Evolutionary conservation across 768 basidiomycete species (phyloP).

Genomic region (Phylloporus sp.): DNA sequence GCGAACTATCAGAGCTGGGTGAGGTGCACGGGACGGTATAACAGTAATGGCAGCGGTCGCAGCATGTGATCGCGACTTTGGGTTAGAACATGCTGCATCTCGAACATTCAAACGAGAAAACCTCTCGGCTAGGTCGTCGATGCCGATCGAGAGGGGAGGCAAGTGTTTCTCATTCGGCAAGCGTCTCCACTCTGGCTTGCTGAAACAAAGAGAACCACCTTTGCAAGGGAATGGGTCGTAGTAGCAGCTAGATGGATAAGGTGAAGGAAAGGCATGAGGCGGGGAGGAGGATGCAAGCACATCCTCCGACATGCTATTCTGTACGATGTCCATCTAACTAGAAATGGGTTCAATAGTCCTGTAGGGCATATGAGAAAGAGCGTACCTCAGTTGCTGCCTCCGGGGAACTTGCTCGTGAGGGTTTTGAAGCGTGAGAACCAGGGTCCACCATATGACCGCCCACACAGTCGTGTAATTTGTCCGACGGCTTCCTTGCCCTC

Average conservation of each 20-base stretch:
- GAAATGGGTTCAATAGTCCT: neutral
- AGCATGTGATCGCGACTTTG: neutral
- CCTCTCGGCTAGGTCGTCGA: constrained; percentile 8
- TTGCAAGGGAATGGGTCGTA: constrained; percentile 20
- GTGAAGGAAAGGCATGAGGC: constrained; percentile 12
- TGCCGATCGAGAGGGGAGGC: neutral
- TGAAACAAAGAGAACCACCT: neutral
- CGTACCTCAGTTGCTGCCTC: neutral
- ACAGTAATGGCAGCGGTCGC: constrained; percentile 18
- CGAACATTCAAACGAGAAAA: constrained; percentile 18
- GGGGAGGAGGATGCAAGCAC: constrained; percentile 1
- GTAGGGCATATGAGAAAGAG: too few relatives aligned
- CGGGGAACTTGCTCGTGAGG: fast-evolving
- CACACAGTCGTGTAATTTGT: neutral
- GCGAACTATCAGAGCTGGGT: constrained; percentile 8
- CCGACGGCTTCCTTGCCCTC: neutral
- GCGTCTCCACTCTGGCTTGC: constrained; percentile 8
- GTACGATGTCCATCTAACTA: neutral
- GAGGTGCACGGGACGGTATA: constrained; percentile 13
- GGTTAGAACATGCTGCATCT: neutral
- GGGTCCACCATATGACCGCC: neutral
- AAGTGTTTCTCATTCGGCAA: neutral
- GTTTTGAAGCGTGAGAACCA: neutral
- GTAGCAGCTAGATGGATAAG: constrained; percentile 12
- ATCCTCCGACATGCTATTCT: neutral